Base-by-base conservation (phyloP, 768 basidiomycete genomes). In the Lentinula sp. region DNA sequence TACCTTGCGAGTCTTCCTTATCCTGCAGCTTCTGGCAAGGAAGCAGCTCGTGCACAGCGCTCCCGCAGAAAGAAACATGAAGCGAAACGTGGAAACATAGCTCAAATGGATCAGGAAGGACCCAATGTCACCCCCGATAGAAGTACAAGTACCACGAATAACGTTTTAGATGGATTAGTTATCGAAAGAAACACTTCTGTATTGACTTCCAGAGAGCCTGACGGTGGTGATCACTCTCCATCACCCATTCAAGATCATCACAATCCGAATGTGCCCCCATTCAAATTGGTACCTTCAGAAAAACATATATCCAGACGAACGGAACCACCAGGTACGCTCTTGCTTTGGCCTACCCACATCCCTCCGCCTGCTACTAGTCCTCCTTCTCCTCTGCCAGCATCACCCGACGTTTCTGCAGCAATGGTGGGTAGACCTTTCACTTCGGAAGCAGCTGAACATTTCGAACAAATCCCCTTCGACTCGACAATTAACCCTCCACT, bases 1-100 rank as follows among this genome's bases (percentile, higher is more conserved):
- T 66, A 65, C 64, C 65, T 71, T 28, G 58, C 68, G 3, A 65
- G 65, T 31, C 57, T 71, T 8, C 65, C 71, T 6, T 73, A 67
- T 57, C 69, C 71, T 8, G 70, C 58, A 9, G 34, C 53, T 21
- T 51, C 57, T 10, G 62, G 62, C 39, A 42, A 31, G n/a, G 48
- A 46, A 40, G 59, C 59, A 8, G 40, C 23, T 50, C 35, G 49
- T 23, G 18, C 34, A 18, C 50, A 42, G 40, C 59, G 59, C 16
- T 51, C 49, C 35, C 59, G 50, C 8, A 60, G 28, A n/a, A 50
- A 21, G 40, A 60, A 42, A 21, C 43, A 6, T 49, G 34, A 35
- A 23, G 28, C 31, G 11, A 32, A 40, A 15, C 39, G 5, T 40
- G 15, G 7, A 16, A 16, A n/a, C 16, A 18, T 18, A 35, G 52